Evolutionary conservation across 169 alveolate genomes (phyloP).

Genomic region (Plasmodium ovale): DNA sequence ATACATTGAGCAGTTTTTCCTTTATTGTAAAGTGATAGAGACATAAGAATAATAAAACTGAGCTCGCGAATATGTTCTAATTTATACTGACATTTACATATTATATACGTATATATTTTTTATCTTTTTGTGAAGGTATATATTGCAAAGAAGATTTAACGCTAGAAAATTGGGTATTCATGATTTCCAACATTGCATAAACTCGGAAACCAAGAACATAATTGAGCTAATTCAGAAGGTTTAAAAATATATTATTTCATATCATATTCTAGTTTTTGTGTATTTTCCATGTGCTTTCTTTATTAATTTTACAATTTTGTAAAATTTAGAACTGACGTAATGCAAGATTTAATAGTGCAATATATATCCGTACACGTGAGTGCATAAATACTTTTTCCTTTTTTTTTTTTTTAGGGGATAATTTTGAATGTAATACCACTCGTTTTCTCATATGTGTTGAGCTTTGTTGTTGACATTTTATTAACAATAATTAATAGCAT

Average conservation of each 20-base stretch:
- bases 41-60: background rate
- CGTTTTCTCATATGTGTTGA: constrained; percentile 62
- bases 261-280: constrained; percentile 5
- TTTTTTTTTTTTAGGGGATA: constrained; percentile 57
- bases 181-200: constrained; percentile 61
- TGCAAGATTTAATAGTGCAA: background rate
- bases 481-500: constrained; percentile 67
- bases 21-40: background rate
- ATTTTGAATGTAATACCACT: constrained; percentile 71
- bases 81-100: background rate
- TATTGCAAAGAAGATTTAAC: constrained; percentile 60
- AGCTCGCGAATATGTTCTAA: background rate
- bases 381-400: background rate
- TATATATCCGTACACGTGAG: background rate
- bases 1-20: background rate
- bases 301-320: constrained; percentile 8
- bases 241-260: constrained; percentile 9
- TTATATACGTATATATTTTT: background rate
- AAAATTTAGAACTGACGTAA: background rate
- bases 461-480: constrained; percentile 57
- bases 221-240: constrained; percentile 74
- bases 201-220: constrained; percentile 63
- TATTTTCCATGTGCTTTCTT: background rate
- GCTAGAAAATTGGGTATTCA: constrained; percentile 52
- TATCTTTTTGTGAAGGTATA: constrained; percentile 18